Base-by-base conservation (phyloP, 1,284 basidiomycete species). In the Butyriboletus appendiculatus region DNA sequence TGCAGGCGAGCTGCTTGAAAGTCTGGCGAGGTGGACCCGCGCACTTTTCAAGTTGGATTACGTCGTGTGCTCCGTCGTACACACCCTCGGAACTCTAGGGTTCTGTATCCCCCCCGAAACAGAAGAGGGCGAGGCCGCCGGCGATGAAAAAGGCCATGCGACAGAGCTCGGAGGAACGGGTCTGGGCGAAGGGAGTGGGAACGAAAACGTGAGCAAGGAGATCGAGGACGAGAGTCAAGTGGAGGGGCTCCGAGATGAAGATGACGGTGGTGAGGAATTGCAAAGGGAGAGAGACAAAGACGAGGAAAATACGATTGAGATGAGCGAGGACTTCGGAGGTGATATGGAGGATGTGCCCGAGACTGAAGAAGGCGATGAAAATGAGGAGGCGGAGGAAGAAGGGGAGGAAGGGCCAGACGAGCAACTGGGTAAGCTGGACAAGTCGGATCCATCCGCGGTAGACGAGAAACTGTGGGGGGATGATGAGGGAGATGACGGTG, bases 391-490 rank as follows among this genome's bases (percentile, higher is more conserved):
- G 2, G 28, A 28, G 11, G 85, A 85, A 4, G 82, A 81, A 9
- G 79, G 79, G 2, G 85, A 86, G 3, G 83, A 84, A 18, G 80
- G 79, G 39, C 80, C 83, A 18, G 94, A 98, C 42, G 96, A 98
- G 61, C 86, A 88, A 54, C 73, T 96, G 26, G 94, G 87, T 28
- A 83, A 96, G 56, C 78, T 98, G 40, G 94, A 97, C 72, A 84
- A 86, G 2, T 77, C 85, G n/a, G 95, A 98, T 72, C 91, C 93
- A 9, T 81, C 85, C 26, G 88, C 89, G 0, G 85, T 98, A 11
- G 96, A 99, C 67, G 96, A 99, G 75, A 98, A 98, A 75, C 79
- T 99, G 62, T 98, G 97, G 96, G 94, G 90, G 34, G 91, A 95
- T 59, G 89, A 96, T 59, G 68, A 76, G 28, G 76, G 81, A 45